Evolutionary conservation across 352 stramenopile genomes (phyloP), one percentile per base, ranked within the genome.

Genomic region (Pythium aristosporum): DNA sequence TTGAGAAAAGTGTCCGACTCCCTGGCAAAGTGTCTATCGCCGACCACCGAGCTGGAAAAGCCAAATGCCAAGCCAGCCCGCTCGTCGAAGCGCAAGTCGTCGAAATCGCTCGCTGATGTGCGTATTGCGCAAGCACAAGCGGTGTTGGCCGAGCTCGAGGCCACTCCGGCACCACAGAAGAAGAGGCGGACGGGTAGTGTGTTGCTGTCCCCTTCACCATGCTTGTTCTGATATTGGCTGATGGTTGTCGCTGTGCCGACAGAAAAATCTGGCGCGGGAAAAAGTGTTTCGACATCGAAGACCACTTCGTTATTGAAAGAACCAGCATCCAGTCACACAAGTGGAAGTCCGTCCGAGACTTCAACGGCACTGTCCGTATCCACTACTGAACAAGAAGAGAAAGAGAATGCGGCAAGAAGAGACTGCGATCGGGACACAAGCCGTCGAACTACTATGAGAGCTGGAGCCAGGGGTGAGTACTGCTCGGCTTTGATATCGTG

Each of bases 401-500:
- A 47, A 3, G 41, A 47, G 11, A 47, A 23, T 21, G 15, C 15
- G 10, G 2, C 20, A 13, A 1, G 1, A 12, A 15, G 43, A 8
- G 18, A 41, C 21, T 3, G 42, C 2, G 39, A 9, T 23, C 23
- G 21, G 7, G 34, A 48, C 28, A 52, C 23, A 5, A 34, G 53
- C n/a, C 61, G 61, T 1, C 61, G 61, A 18, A 58, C 52, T 2
- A 57, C 53, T 42, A 63, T 63, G 53, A 47, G 61, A 53, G 52
- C 54, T 32, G 44, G 53, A 8, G 36, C 21, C 4, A 50, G 54
- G 47, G 46, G 61, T 68, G 39, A 34, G 51, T 41, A 9, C 18
- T 28, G 4, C n/a, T 13, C 25, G 25, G 34, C 11, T 39, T 13
- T 13, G 11, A 5, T 13, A 15, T 13, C 10, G 10, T 6, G 5